Evolutionary conservation across 2,329 filamentous ascomycete genomes (phyloP).

Genomic region (Graphiopsis chlorocephala): DNA sequence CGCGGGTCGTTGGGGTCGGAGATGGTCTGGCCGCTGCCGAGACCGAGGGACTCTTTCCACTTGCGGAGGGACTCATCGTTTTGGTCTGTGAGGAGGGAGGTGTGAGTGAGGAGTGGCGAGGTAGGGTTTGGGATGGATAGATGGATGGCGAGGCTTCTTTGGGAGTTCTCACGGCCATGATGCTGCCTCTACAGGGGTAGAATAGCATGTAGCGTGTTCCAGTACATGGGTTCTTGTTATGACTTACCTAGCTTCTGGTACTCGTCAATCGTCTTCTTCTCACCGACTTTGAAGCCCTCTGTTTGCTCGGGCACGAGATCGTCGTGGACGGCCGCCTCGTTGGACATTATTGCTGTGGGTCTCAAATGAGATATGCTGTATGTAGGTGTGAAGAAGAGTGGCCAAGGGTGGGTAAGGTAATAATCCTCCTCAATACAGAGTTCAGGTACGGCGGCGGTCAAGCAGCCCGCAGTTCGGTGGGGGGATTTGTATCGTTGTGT

Average conservation of each 20-base stretch:
- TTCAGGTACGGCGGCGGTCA: not conserved
- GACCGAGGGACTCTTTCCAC: slow-evolving; percentile 95
- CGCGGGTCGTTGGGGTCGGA: slow-evolving; percentile 69
- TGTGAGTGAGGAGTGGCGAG: slow-evolving; percentile 14
- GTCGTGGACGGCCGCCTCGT: slow-evolving; percentile 9
- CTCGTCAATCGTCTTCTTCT: slow-evolving; percentile 97
- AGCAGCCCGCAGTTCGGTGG: not conserved
- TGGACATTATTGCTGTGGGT: slow-evolving; percentile 5
- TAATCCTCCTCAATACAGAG: not conserved
- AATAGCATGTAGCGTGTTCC: not conserved
- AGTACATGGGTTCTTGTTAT: not conserved
- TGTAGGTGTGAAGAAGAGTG: not conserved
- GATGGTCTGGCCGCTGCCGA: slow-evolving; percentile 59
- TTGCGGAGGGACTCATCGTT: slow-evolving; percentile 92
- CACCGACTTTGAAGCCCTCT: slow-evolving; percentile 94
- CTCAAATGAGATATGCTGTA: not conserved
- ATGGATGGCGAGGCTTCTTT: not conserved
- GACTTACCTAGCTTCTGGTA: slow-evolving; percentile 74
- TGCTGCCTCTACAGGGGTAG: not conserved
- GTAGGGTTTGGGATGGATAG: slow-evolving; percentile 34
- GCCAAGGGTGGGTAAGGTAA: not conserved
- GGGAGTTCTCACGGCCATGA: not conserved
- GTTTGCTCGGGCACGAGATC: slow-evolving; percentile 47
- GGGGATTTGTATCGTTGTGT: not conserved
- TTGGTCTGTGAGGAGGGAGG: slow-evolving; percentile 47